phyloP scores from a whole-genome alignment of 805 yeast genomes.

The Kodamaea hsintzibuensis region DNA sequence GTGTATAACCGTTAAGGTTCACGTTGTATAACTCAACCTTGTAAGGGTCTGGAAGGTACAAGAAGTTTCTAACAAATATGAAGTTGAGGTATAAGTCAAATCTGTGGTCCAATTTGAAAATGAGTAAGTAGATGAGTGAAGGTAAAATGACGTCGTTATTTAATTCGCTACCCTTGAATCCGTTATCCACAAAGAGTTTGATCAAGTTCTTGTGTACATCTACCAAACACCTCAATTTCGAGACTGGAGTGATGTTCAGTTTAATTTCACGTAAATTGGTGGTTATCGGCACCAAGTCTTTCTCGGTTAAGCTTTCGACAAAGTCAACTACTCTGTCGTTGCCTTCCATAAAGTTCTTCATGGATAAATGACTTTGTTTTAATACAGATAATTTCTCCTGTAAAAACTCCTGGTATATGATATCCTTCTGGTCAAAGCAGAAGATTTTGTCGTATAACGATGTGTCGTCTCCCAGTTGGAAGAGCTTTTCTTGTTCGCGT shows the following conservation, averaged over 20 bases:
- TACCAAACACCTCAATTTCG: slow-evolving; percentile 32
- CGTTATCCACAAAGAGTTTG: slow-evolving; percentile 13
- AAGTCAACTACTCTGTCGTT: slow-evolving; percentile 14
- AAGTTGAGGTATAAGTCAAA: slow-evolving; percentile 37
- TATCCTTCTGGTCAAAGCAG: slow-evolving; percentile 40
- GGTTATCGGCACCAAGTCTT: slow-evolving; percentile 20
- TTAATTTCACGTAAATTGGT: slow-evolving; percentile 19
- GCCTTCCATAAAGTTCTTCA: slow-evolving; percentile 30
- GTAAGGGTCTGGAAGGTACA: slow-evolving; percentile 34
- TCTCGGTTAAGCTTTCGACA: slow-evolving; percentile 18
- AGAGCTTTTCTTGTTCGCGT: slow-evolving; percentile 31
- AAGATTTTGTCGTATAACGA: slow-evolving; percentile 40
- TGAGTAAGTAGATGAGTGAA: slow-evolving; percentile 35
- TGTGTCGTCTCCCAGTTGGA: slow-evolving; percentile 29
- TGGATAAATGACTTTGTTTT: slow-evolving; percentile 26
- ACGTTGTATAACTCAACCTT: slow-evolving; percentile 22
- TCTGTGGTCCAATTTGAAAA: slow-evolving; percentile 24
- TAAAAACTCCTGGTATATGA: slow-evolving; percentile 35
- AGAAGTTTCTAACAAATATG: slow-evolving; percentile 37
- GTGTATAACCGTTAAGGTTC: slow-evolving; percentile 20
- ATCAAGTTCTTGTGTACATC: slow-evolving; percentile 34
- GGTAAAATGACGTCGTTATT: slow-evolving; percentile 45
- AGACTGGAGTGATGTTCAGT: slow-evolving; percentile 29
- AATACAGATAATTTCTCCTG: slow-evolving; percentile 33
- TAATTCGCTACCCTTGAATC: slow-evolving; percentile 24